A percentile compares a stretch with the other conserved stretches of the same genome.
phyloP scores from a whole-genome alignment of 768 basidiomycete genomes.

The Russula abietina region DNA sequence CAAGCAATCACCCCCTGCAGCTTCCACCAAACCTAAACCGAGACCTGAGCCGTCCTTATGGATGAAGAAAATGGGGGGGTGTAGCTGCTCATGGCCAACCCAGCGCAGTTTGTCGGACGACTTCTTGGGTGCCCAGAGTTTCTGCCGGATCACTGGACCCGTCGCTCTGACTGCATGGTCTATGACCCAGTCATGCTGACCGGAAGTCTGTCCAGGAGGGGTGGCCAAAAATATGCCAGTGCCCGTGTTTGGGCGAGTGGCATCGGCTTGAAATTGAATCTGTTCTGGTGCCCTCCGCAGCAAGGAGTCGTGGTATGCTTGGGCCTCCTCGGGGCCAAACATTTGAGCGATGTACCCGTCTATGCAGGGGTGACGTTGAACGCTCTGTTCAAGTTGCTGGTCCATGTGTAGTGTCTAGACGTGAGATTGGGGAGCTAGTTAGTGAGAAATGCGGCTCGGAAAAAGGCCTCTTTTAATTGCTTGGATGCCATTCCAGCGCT shows the following conservation, averaged over 20 bases:
- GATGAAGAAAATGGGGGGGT: conserved; percentile 15
- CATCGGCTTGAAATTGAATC: neutral
- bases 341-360: conserved; percentile 10
- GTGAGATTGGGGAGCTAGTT: neutral
- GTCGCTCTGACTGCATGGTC: neutral
- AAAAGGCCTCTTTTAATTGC: neutral
- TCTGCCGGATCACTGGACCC: conserved; percentile 7
- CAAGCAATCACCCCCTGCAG: neutral
- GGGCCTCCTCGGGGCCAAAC: neutral
- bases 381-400: neutral
- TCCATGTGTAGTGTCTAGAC: neutral
- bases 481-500: neutral
- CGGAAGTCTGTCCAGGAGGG: neutral
- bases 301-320: neutral
- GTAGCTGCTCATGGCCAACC: conserved; percentile 1
- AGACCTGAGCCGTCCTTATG: neutral
- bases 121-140: conserved; percentile 3
- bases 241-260: too few species aligned
- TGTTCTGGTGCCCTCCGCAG: neutral
- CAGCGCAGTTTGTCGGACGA: neutral
- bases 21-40: neutral
- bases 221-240: neutral
- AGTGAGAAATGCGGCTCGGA: neutral
- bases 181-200: neutral
- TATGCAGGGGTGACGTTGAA: neutral